A percentile compares a stretch with the other conserved stretches of the same genome.
These are phyloP conservation scores for Lachnellula cervina DNA, from an alignment of 2,329 filamentous ascomycete species.

Conservation along the genomic window DNA sequence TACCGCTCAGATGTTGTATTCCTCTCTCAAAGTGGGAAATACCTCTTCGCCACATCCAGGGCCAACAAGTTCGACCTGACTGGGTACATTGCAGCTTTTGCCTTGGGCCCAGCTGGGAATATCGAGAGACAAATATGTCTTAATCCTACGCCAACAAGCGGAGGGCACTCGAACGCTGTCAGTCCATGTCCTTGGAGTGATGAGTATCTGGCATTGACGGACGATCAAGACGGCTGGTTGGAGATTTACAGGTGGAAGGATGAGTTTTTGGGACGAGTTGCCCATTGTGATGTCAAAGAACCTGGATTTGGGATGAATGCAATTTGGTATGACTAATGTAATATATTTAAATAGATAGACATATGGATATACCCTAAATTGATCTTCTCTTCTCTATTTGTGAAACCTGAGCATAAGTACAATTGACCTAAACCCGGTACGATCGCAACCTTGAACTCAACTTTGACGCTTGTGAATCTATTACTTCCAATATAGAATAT, in stretches of 20 bases:
- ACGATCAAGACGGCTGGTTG: constrained; percentile 81
- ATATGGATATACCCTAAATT: neutral
- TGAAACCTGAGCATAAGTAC: no score
- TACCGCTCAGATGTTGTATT: constrained; percentile 85
- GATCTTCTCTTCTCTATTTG: neutral
- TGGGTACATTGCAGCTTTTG: constrained; percentile 79
- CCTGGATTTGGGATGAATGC: constrained; percentile 95
- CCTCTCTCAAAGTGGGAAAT: constrained; percentile 61
- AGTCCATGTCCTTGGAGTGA: constrained; percentile 77
- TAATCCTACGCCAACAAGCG: constrained; percentile 80
- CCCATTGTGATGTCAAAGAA: constrained; percentile 71
- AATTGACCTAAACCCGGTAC: no score
- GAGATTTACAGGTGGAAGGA: constrained; percentile 86
- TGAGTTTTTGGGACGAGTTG: constrained; percentile 73
- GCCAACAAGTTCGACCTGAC: constrained; percentile 71
- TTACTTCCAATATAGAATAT: neutral
- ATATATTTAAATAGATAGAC: constrained; percentile 31
- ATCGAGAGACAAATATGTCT: constrained; percentile 76
- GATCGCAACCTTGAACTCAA: no score
- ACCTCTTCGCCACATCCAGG: constrained; percentile 81
- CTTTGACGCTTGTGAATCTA: no score
- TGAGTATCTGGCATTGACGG: constrained; percentile 85
- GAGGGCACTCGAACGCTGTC: constrained; percentile 86
- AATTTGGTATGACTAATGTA: constrained; percentile 76
- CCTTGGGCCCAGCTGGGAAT: constrained; percentile 60